These are phyloP conservation scores for Fusarium pseudograminearum DNA, from an alignment of 2,329 filamentous ascomycete species.

Conservation along the genomic window DNA sequence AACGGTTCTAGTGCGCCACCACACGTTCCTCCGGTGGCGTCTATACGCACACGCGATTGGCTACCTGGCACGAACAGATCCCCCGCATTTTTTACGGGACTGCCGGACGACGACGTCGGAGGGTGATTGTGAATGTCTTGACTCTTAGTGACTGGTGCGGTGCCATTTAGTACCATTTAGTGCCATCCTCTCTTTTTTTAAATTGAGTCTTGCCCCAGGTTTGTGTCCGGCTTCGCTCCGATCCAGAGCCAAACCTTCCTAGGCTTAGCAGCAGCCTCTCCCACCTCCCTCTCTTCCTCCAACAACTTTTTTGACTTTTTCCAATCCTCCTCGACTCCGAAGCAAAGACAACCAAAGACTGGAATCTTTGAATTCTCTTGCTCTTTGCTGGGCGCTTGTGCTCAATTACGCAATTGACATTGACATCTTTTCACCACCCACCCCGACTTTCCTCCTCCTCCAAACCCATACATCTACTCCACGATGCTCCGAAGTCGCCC, in stretches of 20 bases:
- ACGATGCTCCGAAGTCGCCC: not conserved
- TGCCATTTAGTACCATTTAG: not conserved
- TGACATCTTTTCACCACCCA: not conserved
- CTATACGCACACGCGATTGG: not conserved
- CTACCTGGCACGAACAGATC: not conserved
- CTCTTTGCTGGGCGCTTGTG: not conserved
- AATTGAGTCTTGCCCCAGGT: not conserved
- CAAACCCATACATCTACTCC: not conserved
- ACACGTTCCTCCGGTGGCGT: not conserved
- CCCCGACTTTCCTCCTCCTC: not conserved
- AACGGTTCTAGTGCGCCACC: not conserved
- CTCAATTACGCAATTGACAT: not conserved
- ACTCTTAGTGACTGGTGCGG: not conserved
- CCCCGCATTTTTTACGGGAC: not conserved
- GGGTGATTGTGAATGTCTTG: not conserved
- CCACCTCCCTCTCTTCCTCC: not conserved
- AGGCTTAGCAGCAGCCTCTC: not conserved
- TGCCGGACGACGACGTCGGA: not conserved
- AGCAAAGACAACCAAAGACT: not conserved
- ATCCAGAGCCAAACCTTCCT: not conserved
- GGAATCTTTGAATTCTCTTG: not conserved
- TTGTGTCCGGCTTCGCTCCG: not conserved
- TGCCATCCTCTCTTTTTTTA: not conserved
- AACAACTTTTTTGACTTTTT: not conserved
- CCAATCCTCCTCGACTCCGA: not conserved